phyloP scores from a whole-genome alignment of 208 protist genomes.

The Trypanosoma melophagium region DNA sequence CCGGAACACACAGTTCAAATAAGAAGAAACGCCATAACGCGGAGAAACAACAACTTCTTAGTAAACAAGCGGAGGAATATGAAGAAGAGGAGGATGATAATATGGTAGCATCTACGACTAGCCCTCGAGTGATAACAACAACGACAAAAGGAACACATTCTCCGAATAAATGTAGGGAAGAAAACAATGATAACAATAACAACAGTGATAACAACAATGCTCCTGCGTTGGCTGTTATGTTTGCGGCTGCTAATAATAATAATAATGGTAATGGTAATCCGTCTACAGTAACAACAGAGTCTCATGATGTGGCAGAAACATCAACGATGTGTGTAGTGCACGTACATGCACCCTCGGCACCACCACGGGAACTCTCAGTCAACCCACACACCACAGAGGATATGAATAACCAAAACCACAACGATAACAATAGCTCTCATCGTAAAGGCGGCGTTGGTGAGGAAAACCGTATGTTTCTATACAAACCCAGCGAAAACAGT shows the following conservation, averaged over 20 bases:
- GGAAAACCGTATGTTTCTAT: conserved; percentile 3
- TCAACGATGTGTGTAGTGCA: neutral
- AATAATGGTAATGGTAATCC: neutral
- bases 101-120: neutral
- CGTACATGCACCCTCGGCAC: neutral
- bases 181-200: no score
- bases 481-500: no score
- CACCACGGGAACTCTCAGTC: neutral
- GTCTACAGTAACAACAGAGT: neutral
- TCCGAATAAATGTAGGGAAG: no score
- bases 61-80: neutral
- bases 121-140: neutral
- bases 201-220: no score
- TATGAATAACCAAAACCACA: neutral
- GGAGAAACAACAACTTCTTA: conserved; percentile 6
- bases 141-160: no score
- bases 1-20: no score
- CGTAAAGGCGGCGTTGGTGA: no score
- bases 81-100: neutral
- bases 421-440: no score
- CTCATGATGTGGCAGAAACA: neutral
- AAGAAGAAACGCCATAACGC: neutral
- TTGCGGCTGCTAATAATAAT: no score
- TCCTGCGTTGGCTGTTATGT: no score
- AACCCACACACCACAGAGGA: neutral